Base-by-base conservation (phyloP, 164 flowering plant genomes). In the Magnolia officinalis region DNA sequence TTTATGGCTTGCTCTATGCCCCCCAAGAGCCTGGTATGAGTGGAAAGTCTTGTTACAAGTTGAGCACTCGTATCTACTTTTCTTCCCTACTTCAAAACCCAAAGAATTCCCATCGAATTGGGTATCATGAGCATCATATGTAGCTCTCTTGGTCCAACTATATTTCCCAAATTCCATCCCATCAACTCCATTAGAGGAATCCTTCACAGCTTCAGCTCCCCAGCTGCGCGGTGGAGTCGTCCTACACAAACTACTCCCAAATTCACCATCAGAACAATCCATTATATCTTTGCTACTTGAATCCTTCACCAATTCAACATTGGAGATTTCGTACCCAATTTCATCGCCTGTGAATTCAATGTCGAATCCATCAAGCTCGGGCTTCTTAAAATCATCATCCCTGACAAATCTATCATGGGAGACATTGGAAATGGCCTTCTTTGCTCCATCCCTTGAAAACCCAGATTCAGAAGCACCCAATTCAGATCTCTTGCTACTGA, bases 1-100 rank as follows among this genome's bases (percentile, higher is more conserved):
- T 69, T 78, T 88, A 65, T 87, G 83, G 76, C 89, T 85, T 8
- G 87, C 83, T 66, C 84, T 84, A 78, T 88, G 90, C n/a, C 88
- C 90, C 1, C 89, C 89, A 70, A 90, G 88, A 58, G 88, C 88
- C 63, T 87, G 87, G 52, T 80, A 86, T 63, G 92, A 87, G 19
- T 81, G 81, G 75, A 89, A 90, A 24, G 61, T 69, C 80, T 84
- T 88, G 81, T 81, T 85, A 74, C 90, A 84, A 18, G 81, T 81
- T 55, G 81, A 75, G 65, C 91, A 87, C 75, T 84, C 80, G 72
- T 78, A 86, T 74, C 80, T 87, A 73, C 83, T 85, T 71, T 71
- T 71, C 50, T 73, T 80, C 76, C 72, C 51, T 10, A 26, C 29
- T 26, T 26, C 29, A 26, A 63, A 73, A 77, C 80, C 70, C 23